Percentiles rank a stretch among this genome's conserved stretches.
Conservation (phyloP, 345 rosid species). For the Camelina hispida region DNA sequence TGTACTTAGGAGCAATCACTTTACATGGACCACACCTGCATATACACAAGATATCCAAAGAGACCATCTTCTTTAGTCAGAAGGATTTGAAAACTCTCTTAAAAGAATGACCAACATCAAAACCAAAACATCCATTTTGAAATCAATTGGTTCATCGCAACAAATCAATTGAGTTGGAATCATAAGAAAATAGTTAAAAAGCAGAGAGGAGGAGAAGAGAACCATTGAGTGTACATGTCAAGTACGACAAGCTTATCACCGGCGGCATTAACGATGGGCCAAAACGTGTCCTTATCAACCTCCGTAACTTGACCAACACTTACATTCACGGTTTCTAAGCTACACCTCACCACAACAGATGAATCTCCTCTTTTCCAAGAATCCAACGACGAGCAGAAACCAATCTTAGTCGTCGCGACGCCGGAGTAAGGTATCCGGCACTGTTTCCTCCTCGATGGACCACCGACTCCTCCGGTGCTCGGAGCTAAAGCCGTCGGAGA, state of each 20-base stretch:
- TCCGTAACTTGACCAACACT: constrained; percentile 89
- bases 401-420: constrained; percentile 27
- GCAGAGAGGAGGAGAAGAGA: too few relatives aligned
- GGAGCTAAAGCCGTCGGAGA: constrained; percentile 45
- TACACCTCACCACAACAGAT: constrained; percentile 52
- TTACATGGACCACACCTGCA: constrained; percentile 98
- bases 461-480: constrained; percentile 22
- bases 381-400: constrained; percentile 21
- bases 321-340: constrained; percentile 69
- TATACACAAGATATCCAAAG: neutral
- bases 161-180: too few relatives aligned
- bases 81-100: neutral
- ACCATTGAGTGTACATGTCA: constrained; percentile 99
- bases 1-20: constrained; percentile 84
- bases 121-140: neutral
- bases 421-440: constrained; percentile 48
- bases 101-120: neutral
- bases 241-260: constrained; percentile 85
- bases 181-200: too few relatives aligned
- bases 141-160: neutral
- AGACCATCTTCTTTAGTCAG: neutral
- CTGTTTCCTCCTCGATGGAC: constrained; percentile 28
- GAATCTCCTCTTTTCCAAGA: constrained; percentile 24
- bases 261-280: constrained; percentile 94
- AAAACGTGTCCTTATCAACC: constrained; percentile 84